phyloP scores from a whole-genome alignment of 2,329 filamentous ascomycete species.

The Albophoma yamanashiensis region DNA sequence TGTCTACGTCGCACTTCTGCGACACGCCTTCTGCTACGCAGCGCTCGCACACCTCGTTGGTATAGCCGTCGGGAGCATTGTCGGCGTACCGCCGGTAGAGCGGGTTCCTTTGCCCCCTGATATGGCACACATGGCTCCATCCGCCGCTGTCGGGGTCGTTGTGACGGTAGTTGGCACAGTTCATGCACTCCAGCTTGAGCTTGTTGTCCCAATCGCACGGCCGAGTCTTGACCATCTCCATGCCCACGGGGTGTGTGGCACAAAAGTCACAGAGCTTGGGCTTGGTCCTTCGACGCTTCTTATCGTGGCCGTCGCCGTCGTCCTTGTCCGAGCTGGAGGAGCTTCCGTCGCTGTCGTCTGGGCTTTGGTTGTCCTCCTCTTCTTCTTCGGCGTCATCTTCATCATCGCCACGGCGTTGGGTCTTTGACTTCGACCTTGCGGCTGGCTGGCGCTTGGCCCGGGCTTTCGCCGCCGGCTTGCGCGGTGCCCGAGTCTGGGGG shows the following conservation, averaged over 20 bases:
- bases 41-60: slow-evolving; percentile 4
- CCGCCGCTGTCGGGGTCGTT: neutral
- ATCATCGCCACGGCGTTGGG: neutral
- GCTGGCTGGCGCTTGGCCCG: neutral
- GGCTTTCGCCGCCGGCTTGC: neutral
- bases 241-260: slow-evolving; percentile 1
- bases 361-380: neutral
- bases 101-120: neutral
- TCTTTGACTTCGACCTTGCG: neutral
- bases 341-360: neutral
- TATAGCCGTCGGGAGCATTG: slow-evolving; percentile 5
- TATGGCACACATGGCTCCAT: slow-evolving; percentile 4
- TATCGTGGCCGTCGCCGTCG: neutral
- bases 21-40: slow-evolving; percentile 1
- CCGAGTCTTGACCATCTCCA: neutral
- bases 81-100: slow-evolving; percentile 8
- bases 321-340: neutral
- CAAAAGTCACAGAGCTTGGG: slow-evolving; percentile 8
- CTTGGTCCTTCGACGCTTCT: neutral
- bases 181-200: slow-evolving; percentile 11
- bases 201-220: slow-evolving; percentile 8
- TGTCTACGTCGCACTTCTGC: slow-evolving; percentile 12
- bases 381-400: neutral
- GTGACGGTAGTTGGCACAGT: slow-evolving; percentile 13
- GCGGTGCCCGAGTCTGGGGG: neutral